Percentiles rank a stretch among this genome's conserved stretches.
Conservation (phyloP, 805 yeast genomes). For the Phaffomyces opuntiae region DNA sequence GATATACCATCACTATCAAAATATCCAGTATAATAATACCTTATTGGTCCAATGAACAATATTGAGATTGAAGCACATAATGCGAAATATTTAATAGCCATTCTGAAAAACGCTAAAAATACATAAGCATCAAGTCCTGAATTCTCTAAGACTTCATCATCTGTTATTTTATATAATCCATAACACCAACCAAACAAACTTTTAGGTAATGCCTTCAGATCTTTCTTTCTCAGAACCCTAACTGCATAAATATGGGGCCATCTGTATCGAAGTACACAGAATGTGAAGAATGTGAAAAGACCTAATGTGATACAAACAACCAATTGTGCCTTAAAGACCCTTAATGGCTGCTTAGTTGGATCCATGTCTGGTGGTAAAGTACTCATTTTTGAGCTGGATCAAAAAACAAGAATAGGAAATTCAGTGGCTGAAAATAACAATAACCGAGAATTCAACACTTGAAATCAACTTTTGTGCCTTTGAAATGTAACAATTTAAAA, state of each 20-base stretch:
- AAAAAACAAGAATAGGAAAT: background rate
- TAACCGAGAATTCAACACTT: background rate
- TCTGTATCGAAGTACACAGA: conserved; percentile 62
- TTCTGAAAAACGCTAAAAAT: conserved; percentile 81
- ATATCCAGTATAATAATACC: conserved; percentile 78
- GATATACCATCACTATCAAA: conserved; percentile 53
- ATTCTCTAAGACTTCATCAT: conserved; percentile 72
- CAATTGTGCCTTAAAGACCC: conserved; percentile 82
- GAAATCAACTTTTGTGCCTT: background rate
- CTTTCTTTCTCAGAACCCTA: conserved; percentile 36
- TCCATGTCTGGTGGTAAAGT: conserved; percentile 25
- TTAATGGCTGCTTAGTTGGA: conserved; percentile 24
- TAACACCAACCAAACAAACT: conserved; percentile 79
- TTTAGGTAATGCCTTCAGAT: conserved; percentile 25
- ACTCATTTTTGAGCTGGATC: conserved; percentile 12
- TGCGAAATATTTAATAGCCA: conserved; percentile 69
- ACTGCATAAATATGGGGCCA: conserved; percentile 88
- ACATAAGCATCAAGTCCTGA: conserved; percentile 96
- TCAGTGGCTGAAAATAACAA: background rate
- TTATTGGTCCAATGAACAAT: conserved; percentile 73
- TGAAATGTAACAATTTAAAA: background rate
- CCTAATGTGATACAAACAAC: conserved; percentile 67
- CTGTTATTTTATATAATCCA: conserved; percentile 57
- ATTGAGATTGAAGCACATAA: conserved; percentile 66
- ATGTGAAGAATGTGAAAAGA: conserved; percentile 53